phyloP scores from a whole-genome alignment of 2,329 filamentous ascomycete genomes.

The Nigrospora osmanthi region DNA sequence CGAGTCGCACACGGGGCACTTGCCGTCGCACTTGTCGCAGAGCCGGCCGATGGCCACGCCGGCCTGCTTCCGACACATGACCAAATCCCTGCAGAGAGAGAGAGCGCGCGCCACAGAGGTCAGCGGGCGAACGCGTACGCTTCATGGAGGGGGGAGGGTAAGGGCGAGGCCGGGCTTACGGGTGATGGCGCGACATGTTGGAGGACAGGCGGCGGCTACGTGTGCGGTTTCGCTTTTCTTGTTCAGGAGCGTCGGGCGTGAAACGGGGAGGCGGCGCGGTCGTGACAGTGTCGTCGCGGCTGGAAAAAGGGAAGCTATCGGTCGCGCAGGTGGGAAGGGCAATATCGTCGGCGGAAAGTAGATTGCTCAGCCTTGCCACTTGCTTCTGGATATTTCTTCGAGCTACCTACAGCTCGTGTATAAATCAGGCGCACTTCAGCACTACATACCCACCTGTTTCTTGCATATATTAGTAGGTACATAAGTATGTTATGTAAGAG shows the following conservation, averaged over 20 bases:
- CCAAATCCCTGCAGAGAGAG: conserved; percentile 55
- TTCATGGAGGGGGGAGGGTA: background rate
- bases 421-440: conserved; percentile 1
- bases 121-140: conserved; percentile 10
- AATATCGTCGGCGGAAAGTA: conserved; percentile 3
- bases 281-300: background rate
- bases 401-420: background rate
- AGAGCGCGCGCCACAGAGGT: conserved; percentile 10
- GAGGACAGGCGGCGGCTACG: conserved; percentile 1
- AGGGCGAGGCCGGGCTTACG: conserved; percentile 44
- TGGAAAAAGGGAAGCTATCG: background rate
- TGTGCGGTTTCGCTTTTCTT: background rate
- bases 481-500: too few species aligned
- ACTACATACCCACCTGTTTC: too few species aligned
- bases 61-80: conserved; percentile 98
- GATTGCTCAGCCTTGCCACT: conserved; percentile 40
- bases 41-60: conserved; percentile 97
- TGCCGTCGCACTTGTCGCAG: conserved; percentile 99
- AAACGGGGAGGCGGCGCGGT: background rate
- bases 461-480: too few species aligned
- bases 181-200: conserved; percentile 87
- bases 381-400: conserved; percentile 12
- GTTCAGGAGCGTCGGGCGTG: background rate
- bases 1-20: conserved; percentile 97
- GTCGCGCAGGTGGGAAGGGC: conserved; percentile 8